These are phyloP conservation scores for Leccinellum albellum DNA, from an alignment of 768 basidiomycete genomes.

Conservation along the genomic window DNA sequence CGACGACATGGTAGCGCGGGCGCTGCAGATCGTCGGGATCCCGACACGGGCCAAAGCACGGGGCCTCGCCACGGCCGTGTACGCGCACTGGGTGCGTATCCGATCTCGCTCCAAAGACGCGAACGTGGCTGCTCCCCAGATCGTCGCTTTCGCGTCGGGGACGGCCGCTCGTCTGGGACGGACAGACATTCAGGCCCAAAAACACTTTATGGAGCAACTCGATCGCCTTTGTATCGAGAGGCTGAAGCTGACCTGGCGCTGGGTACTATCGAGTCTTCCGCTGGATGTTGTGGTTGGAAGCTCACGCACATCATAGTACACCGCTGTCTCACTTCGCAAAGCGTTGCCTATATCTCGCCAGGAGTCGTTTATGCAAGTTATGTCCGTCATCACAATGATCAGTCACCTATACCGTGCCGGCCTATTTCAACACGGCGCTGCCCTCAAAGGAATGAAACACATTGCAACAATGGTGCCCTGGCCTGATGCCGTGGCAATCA, in stretches of 20 bases:
- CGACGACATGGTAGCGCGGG: constrained; percentile 8
- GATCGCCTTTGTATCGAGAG: constrained; percentile 7
- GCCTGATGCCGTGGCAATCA: constrained; percentile 16
- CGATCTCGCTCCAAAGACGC: constrained; percentile 10
- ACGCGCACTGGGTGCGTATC: constrained; percentile 15
- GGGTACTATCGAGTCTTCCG: constrained; percentile 5
- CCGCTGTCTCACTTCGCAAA: neutral
- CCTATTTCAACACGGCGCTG: constrained; percentile 5
- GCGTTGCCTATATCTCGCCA: neutral
- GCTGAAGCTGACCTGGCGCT: constrained; percentile 13
- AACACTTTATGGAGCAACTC: constrained; percentile 12
- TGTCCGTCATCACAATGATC: constrained; percentile 16
- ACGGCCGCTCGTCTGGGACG: constrained; percentile 5
- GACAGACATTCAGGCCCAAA: constrained; percentile 1
- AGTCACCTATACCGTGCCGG: constrained; percentile 12
- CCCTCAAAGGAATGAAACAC: constrained; percentile 3
- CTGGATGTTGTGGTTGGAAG: neutral
- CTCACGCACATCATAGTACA: constrained; percentile 13
- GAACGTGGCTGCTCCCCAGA: constrained; percentile 1
- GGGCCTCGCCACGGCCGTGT: constrained; percentile 6
- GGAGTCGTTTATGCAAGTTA: constrained; percentile 11
- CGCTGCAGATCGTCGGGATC: constrained; percentile 9
- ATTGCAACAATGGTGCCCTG: constrained; percentile 15
- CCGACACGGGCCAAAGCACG: constrained; percentile 11
- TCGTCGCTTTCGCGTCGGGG: constrained; percentile 9